A percentile compares a stretch with the other conserved stretches of the same genome.
phyloP scores from a whole-genome alignment of 441 rosid species.

The Flueggea neowawraea region DNA sequence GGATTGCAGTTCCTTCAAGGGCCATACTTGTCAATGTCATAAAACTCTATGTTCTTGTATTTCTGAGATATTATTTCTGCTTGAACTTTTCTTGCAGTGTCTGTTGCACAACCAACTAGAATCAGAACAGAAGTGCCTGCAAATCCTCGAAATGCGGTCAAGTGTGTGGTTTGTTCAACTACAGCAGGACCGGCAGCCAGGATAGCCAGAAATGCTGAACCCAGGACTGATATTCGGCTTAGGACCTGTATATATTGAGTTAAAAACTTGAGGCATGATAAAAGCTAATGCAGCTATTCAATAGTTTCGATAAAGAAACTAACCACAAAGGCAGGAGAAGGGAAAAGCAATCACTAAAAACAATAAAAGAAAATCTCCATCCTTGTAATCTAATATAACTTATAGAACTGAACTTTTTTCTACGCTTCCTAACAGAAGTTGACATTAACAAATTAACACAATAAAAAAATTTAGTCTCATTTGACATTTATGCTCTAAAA shows the following conservation, averaged over 20 bases:
- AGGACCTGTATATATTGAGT: conserved; percentile 56
- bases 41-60: conserved; percentile 92
- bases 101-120: conserved; percentile 93
- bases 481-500: not conserved
- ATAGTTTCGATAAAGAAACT: too few species aligned
- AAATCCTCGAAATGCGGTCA: conserved; percentile 93
- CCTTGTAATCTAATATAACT: too few species aligned
- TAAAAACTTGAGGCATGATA: not conserved
- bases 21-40: conserved; percentile 56
- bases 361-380: too few species aligned
- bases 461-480: too few species aligned
- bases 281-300: not conserved
- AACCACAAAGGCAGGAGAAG: too few species aligned
- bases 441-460: too few species aligned
- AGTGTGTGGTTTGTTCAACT: conserved; percentile 80
- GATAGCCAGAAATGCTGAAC: conserved; percentile 82
- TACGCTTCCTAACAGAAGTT: too few species aligned
- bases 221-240: conserved; percentile 91
- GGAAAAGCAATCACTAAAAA: too few species aligned
- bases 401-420: too few species aligned
- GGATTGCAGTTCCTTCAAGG: conserved; percentile 9
- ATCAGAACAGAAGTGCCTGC: conserved; percentile 95
- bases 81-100: conserved; percentile 95
- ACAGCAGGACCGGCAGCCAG: conserved; percentile 95
- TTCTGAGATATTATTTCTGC: conserved; percentile 96